A percentile compares a stretch with the other conserved stretches of the same genome.
phyloP scores from a whole-genome alignment of 148 eudicot genomes.

The Rhododendron mucronatum region DNA sequence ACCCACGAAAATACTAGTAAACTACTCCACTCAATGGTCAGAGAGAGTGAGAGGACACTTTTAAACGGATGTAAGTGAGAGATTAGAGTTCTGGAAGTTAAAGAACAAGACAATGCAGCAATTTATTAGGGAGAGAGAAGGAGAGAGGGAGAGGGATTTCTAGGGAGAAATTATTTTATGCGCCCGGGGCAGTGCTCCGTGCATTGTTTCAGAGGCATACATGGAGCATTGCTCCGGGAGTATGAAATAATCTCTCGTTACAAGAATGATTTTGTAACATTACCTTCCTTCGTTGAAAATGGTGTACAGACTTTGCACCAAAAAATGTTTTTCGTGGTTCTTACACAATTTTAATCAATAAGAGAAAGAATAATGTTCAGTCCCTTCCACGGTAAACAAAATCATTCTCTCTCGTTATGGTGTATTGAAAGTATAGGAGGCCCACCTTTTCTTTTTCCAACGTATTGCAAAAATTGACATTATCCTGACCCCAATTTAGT shows the following conservation, averaged over 20 bases:
- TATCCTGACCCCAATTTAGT: too few species aligned
- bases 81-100: conserved; percentile 28
- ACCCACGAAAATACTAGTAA: conserved; percentile 11
- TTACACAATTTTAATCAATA: too few species aligned
- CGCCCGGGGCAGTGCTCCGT: background rate
- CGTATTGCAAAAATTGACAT: background rate
- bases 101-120: conserved; percentile 46
- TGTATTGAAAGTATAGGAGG: background rate
- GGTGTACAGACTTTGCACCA: too few species aligned
- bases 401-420: too few species aligned
- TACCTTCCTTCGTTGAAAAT: too few species aligned
- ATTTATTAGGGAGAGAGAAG: conserved; percentile 3
- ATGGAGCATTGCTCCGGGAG: too few species aligned
- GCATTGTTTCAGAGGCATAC: background rate
- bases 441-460: background rate
- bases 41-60: conserved; percentile 3
- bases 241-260: too few species aligned
- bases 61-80: background rate
- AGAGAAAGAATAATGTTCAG: too few species aligned
- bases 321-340: too few species aligned
- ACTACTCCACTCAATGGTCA: conserved; percentile 3
- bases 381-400: too few species aligned
- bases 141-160: background rate
- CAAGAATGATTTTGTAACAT: too few species aligned
- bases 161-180: background rate